These are phyloP conservation scores for Stachybotrys elegans DNA, from an alignment of 2,329 filamentous ascomycete species.

Conservation along the genomic window DNA sequence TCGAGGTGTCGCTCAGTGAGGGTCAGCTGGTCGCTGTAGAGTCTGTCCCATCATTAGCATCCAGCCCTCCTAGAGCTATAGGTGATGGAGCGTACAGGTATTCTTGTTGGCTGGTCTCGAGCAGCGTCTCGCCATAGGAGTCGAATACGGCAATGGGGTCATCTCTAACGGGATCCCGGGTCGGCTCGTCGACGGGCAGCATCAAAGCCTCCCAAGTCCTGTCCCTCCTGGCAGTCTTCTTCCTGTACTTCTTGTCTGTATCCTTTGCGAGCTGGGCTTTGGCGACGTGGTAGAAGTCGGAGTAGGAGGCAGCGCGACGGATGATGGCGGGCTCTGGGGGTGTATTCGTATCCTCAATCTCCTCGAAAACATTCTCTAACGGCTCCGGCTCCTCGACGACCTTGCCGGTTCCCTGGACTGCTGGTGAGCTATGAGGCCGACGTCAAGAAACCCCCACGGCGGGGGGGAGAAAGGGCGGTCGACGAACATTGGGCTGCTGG, in stretches of 20 bases:
- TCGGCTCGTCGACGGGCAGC: constrained; percentile 17
- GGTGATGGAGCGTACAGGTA: constrained; percentile 58
- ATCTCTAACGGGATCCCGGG: constrained; percentile 17
- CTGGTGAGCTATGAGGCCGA: constrained; percentile 18
- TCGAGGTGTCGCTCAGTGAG: constrained; percentile 80
- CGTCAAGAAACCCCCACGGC: constrained; percentile 6
- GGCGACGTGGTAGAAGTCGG: constrained; percentile 66
- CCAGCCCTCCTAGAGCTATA: background rate
- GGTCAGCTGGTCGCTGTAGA: constrained; percentile 76
- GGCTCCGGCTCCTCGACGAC: constrained; percentile 46
- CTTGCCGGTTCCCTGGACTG: constrained; percentile 47
- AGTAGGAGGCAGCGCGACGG: constrained; percentile 68
- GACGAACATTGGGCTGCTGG: constrained; percentile 57
- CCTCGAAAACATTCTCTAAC: constrained; percentile 55
- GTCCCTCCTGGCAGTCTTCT: constrained; percentile 32
- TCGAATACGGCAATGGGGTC: constrained; percentile 15
- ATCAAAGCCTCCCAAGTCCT: constrained; percentile 47
- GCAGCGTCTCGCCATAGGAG: constrained; percentile 58
- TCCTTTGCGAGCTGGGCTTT: constrained; percentile 52
- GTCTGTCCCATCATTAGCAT: constrained; percentile 38
- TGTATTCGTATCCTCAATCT: constrained; percentile 46
- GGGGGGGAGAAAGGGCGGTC: constrained; percentile 7
- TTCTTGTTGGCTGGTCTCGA: constrained; percentile 78
- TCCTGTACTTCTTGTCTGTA: constrained; percentile 29
- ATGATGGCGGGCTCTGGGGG: constrained; percentile 63